Evolutionary conservation across 352 stramenopile genomes (phyloP).

Genomic region (Aphanomyces stellatus): DNA sequence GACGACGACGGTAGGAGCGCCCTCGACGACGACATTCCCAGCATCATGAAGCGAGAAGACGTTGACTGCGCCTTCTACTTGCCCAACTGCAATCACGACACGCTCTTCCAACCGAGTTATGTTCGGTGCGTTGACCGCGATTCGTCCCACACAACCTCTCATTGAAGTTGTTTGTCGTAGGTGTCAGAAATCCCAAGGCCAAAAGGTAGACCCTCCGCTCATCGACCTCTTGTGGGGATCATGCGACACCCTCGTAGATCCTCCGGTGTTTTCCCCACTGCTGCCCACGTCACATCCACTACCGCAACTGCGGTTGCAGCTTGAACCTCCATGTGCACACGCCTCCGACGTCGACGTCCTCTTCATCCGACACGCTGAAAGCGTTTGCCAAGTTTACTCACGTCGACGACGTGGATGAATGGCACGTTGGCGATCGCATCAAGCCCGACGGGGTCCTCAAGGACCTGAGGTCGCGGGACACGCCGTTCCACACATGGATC

Average conservation of each 20-base stretch:
- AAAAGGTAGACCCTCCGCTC: conserved; percentile 35
- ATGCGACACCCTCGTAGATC: conserved; percentile 25
- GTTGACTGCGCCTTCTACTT: conserved; percentile 3
- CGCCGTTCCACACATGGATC: neutral
- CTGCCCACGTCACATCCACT: conserved; percentile 34
- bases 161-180: neutral
- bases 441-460: neutral
- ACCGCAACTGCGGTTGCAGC: conserved; percentile 39
- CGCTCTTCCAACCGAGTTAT: conserved; percentile 12
- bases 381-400: neutral
- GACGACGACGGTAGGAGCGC: neutral
- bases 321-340: neutral
- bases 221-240: neutral
- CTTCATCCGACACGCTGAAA: neutral
- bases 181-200: conserved; percentile 15
- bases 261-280: conserved; percentile 52
- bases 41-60: neutral
- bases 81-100: neutral
- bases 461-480: neutral
- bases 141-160: neutral
- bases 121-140: conserved; percentile 2
- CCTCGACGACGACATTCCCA: neutral
- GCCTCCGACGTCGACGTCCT: neutral
- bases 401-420: neutral
- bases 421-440: neutral